A percentile compares a stretch with the other conserved stretches of the same genome.
These are phyloP conservation scores for Aureobasidium sp. DNA, from an alignment of 2,329 filamentous ascomycete genomes.

Conservation along the genomic window DNA sequence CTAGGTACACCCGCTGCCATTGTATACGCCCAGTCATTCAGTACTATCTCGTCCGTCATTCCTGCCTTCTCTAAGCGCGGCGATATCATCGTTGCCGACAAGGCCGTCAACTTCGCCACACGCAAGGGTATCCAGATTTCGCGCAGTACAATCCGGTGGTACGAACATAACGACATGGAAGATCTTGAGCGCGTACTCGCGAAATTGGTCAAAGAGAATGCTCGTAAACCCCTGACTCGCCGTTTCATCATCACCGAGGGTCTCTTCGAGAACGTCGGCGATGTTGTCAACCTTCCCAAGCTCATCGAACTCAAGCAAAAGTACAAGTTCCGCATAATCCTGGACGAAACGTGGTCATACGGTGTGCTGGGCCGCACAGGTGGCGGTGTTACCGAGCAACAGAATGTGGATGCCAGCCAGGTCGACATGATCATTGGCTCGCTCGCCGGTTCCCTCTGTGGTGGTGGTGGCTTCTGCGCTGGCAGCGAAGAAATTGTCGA, in stretches of 20 bases:
- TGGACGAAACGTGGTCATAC: constrained; percentile 97
- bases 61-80: constrained; percentile 95
- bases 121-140: constrained; percentile 92
- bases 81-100: constrained; percentile 93
- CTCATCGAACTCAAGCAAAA: constrained; percentile 89
- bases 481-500: constrained; percentile 86
- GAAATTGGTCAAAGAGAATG: constrained; percentile 81
- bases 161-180: constrained; percentile 91
- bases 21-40: constrained; percentile 93
- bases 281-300: constrained; percentile 75
- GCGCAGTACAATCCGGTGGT: constrained; percentile 86
- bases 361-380: constrained; percentile 88
- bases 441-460: constrained; percentile 80
- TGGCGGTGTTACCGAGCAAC: constrained; percentile 86
- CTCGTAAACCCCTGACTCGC: constrained; percentile 78
- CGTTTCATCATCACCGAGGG: constrained; percentile 96
- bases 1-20: constrained; percentile 85
- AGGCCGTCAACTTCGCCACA: constrained; percentile 86
- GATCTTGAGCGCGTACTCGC: constrained; percentile 81
- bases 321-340: constrained; percentile 96
- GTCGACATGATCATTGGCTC: constrained; percentile 98
- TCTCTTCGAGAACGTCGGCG: constrained; percentile 83
- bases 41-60: constrained; percentile 93
- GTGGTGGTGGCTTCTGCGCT: constrained; percentile 92
- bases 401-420: constrained; percentile 88